These are phyloP conservation scores for Fraxinus angustifolia DNA, from an alignment of 305 asterid genomes.

Conservation along the genomic window DNA sequence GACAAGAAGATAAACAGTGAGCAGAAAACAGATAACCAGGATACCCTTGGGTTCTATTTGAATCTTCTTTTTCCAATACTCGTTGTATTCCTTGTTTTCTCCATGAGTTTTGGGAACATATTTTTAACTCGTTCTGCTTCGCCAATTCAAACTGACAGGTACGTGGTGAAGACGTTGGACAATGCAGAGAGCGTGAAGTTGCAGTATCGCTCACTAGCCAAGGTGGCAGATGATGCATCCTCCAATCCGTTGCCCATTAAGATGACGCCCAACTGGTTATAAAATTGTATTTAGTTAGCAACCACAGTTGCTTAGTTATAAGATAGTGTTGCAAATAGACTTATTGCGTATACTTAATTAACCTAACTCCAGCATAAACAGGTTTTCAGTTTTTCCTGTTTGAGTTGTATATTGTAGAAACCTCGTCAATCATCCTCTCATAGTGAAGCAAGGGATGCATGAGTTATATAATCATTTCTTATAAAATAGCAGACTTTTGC, in stretches of 20 bases:
- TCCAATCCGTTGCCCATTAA: constrained; percentile 46
- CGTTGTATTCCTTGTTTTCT: neutral
- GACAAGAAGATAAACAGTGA: neutral
- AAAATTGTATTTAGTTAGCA: constrained; percentile 17
- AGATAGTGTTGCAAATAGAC: neutral
- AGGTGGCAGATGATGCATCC: constrained; percentile 49
- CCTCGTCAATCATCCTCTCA: neutral
- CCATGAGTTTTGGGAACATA: neutral
- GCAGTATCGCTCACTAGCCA: constrained; percentile 88
- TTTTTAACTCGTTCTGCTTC: neutral
- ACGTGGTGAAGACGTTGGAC: constrained; percentile 92
- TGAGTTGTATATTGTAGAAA: neutral
- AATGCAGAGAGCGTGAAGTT: constrained; percentile 95
- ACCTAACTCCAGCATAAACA: neutral
- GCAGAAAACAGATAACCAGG: neutral
- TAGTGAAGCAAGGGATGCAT: neutral
- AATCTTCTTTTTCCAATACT: neutral
- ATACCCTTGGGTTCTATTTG: neutral
- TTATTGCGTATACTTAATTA: neutral
- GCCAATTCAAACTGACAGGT: constrained; percentile 45
- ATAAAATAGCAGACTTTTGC: neutral
- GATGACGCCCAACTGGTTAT: constrained; percentile 57
- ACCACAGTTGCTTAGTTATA: neutral
- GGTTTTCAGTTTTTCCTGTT: neutral
- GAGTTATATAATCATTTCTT: neutral